Evolutionary conservation across 768 basidiomycete genomes (phyloP).

Genomic region (Naganishia onofrii): DNA sequence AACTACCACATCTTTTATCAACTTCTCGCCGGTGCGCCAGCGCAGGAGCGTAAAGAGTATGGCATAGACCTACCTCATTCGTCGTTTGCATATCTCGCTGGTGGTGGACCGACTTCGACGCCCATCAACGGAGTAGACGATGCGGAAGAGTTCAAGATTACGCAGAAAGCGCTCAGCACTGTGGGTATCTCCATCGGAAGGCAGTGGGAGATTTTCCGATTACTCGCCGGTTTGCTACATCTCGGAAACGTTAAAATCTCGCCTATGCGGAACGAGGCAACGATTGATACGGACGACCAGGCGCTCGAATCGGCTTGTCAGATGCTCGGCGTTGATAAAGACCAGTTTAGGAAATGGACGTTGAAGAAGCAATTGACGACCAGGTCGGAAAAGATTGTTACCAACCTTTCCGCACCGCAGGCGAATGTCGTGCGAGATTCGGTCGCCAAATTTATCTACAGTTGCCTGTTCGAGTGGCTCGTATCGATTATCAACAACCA

Average conservation of each 20-base stretch:
- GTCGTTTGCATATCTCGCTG: constrained; percentile 87
- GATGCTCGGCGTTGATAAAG: constrained; percentile 81
- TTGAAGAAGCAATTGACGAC: constrained; percentile 96
- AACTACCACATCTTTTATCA: constrained; percentile 99
- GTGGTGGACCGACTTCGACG: constrained; percentile 82
- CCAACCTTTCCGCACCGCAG: constrained; percentile 76
- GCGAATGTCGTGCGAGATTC: constrained; percentile 92
- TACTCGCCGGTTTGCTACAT: constrained; percentile 88
- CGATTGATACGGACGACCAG: constrained; percentile 76
- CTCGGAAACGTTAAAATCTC: constrained; percentile 92
- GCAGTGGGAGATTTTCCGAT: constrained; percentile 90
- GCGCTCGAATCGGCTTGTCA: constrained; percentile 76
- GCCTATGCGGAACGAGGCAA: constrained; percentile 57
- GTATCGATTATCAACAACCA: constrained; percentile 97
- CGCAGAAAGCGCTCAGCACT: constrained; percentile 90
- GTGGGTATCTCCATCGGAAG: constrained; percentile 97
- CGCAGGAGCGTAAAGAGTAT: constrained; percentile 91
- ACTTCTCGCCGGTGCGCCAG: constrained; percentile 90
- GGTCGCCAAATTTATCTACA: constrained; percentile 97
- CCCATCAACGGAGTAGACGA: constrained; percentile 93
- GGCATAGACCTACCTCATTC: constrained; percentile 80
- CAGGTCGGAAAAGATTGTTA: constrained; percentile 91
- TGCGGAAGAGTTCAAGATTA: constrained; percentile 86
- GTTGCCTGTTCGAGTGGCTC: constrained; percentile 97
- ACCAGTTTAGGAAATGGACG: constrained; percentile 98